phyloP scores from a whole-genome alignment of 345 rosid species.

The Pugionium cornutum region DNA sequence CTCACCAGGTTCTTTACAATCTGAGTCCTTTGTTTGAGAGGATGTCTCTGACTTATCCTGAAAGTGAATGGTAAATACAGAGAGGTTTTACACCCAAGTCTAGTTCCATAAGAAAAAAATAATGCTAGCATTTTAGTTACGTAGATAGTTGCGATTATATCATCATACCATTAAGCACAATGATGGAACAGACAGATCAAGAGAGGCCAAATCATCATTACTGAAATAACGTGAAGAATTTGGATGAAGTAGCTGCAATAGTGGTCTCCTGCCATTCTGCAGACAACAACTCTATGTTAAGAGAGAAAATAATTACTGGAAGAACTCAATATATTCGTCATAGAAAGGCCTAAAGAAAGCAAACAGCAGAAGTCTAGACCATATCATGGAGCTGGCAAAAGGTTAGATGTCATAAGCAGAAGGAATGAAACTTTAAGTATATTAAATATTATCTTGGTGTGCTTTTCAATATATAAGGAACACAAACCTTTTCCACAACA shows the following conservation, averaged over 20 bases:
- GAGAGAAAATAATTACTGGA: constrained; percentile 5
- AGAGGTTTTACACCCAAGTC: constrained; percentile 13
- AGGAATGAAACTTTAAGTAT: background rate
- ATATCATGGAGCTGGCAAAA: constrained; percentile 1
- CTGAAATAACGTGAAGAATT: constrained; percentile 69
- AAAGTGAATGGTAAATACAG: constrained; percentile 10
- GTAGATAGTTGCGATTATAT: constrained; percentile 21
- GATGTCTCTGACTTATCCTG: constrained; percentile 54
- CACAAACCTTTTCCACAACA: constrained; percentile 73
- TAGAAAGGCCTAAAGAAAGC: constrained; percentile 11
- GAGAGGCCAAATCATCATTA: constrained; percentile 71
- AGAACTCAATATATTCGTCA: constrained; percentile 7
- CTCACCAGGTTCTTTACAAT: constrained; percentile 42
- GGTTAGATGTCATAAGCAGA: constrained; percentile 2
- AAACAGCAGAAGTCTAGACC: constrained; percentile 8
- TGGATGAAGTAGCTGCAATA: constrained; percentile 85
- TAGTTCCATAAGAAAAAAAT: background rate
- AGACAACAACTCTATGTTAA: constrained; percentile 26
- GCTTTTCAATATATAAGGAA: constrained; percentile 6
- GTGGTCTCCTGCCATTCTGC: constrained; percentile 74
- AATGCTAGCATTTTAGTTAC: constrained; percentile 6
- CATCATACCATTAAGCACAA: constrained; percentile 62
- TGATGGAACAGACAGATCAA: constrained; percentile 64
- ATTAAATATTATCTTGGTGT: background rate
- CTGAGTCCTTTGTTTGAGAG: constrained; percentile 41